Percentiles rank a stretch among this genome's conserved stretches.
Evolutionary conservation across 192 early-diverging fungal species (phyloP).

Genomic region (Ramicandelaber brevisporus): DNA sequence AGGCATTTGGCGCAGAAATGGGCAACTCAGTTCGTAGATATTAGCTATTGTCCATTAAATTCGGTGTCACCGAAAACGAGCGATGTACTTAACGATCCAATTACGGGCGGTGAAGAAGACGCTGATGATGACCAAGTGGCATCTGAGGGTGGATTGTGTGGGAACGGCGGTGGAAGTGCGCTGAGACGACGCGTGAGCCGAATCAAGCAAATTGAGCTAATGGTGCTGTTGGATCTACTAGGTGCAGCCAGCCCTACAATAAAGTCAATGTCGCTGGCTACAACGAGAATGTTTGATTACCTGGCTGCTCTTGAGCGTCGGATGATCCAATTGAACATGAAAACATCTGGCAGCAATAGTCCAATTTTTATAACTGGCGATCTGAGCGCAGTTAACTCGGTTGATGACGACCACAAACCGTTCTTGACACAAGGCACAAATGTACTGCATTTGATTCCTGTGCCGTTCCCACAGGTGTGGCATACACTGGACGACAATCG

Average conservation of each 20-base stretch:
- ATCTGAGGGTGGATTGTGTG: no score
- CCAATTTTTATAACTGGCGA: no score
- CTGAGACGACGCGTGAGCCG: no score
- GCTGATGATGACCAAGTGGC: conserved; percentile 11
- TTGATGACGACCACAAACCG: conserved; percentile 78
- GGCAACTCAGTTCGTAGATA: no score
- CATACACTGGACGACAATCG: conserved; percentile 56
- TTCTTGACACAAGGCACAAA: conserved; percentile 65
- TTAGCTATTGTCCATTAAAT: no score
- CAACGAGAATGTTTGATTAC: conserved; percentile 37
- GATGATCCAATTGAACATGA: conserved; percentile 18
- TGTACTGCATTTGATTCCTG: conserved; percentile 65
- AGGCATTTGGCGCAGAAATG: conserved; percentile 62
- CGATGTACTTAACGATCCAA: no score
- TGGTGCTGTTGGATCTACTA: conserved; percentile 74
- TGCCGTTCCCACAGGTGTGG: conserved; percentile 72
- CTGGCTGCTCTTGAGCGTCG: conserved; percentile 39
- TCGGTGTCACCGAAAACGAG: no score
- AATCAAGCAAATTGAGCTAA: conserved; percentile 55
- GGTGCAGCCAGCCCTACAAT: conserved; percentile 34
- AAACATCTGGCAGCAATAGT: no score
- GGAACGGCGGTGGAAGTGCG: no score
- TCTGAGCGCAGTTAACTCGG: conserved; percentile 12
- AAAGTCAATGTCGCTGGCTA: conserved; percentile 13
- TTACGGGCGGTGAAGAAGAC: no score